Conservation (phyloP, 176 grass and related monocot species). For the Oryza coarctata region DNA sequence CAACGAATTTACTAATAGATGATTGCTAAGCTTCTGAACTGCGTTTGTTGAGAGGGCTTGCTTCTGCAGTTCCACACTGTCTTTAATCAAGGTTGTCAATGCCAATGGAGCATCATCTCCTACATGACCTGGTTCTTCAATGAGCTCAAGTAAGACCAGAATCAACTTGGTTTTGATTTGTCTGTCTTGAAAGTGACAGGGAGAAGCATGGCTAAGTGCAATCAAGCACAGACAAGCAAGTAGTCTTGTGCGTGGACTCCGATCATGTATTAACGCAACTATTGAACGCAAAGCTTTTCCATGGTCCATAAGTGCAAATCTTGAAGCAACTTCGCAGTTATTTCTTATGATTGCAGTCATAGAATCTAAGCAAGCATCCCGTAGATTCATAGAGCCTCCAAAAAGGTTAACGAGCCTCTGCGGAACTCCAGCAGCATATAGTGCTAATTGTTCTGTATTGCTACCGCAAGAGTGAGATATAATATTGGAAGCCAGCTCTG, state of each 20-base stretch:
- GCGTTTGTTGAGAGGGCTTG: constrained; percentile 70
- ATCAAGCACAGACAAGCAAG: constrained; percentile 92
- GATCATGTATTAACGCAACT: constrained; percentile 69
- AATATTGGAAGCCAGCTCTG: constrained; percentile 86
- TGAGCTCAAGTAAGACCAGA: constrained; percentile 80
- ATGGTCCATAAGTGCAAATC: constrained; percentile 68
- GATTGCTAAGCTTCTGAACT: constrained; percentile 74
- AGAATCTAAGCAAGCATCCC: constrained; percentile 83
- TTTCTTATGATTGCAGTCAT: constrained; percentile 77
- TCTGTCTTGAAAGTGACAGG: constrained; percentile 62
- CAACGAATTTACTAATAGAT: constrained; percentile 55
- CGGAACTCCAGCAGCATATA: constrained; percentile 72
- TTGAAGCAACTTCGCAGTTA: constrained; percentile 71
- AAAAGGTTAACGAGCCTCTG: constrained; percentile 79
- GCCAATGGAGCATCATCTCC: constrained; percentile 92
- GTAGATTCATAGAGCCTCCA: constrained; percentile 78
- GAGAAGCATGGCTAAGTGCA: constrained; percentile 66
- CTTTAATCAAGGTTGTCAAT: constrained; percentile 78
- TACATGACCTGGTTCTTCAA: constrained; percentile 74
- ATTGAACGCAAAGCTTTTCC: constrained; percentile 81
- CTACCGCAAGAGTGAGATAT: constrained; percentile 82
- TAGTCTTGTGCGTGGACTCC: constrained; percentile 80
- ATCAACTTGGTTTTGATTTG: constrained; percentile 94
- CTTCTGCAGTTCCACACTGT: constrained; percentile 85
- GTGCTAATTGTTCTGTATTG: constrained; percentile 67